Base-by-base conservation (phyloP, 192 early-diverging fungal species). In the Podila verticillata region DNA sequence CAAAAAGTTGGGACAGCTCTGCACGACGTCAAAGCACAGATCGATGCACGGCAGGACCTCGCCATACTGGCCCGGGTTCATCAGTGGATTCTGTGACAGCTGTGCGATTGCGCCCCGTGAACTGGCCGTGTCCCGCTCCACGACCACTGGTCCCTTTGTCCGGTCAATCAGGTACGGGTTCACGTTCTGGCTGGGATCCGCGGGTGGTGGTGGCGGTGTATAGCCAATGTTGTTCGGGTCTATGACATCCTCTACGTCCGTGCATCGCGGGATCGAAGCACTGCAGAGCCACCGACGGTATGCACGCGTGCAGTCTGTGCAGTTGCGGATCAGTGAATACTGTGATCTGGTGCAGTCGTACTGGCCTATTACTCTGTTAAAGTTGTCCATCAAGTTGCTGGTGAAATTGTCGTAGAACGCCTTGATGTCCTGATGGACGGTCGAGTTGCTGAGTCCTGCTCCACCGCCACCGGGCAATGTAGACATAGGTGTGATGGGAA, bases 281-380 rank as follows among this genome's bases (percentile, higher is more conserved):
- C 83, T 59, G 32, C 89, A 90, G 17, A 90, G 69, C 89, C 89
- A 90, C 19, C 84, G 70, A 57, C 87, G 87, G 49, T 90, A 90
- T 57, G 85, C 86, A 9, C 65, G 66, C 13, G 58, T 51, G 69
- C 89, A 90, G 63, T 90, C 89, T 28, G 68, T 77, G 57, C 89
- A 90, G 47, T 85, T 86, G 20, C 86, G 81, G 20, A 88, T 82
- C 48, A 90, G 77, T 5, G 89, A 90, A 57, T 88, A 90, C 48
- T 84, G 74, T 1, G 89, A 82, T 5, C 68, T 70, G 2, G 85
- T 47, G 62, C 89, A 90, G 57, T 87, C 82, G 68, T 83, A 90
- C 60, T 88, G 87, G 1, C 32, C 66, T 15, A 90, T 35, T 7
- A 86, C 84, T 12, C 73, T 70, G 0, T 62, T 65, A 73, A 88